Evolutionary conservation across 192 early-diverging fungal genomes (phyloP).

Genomic region (Oehlia diaphana): DNA sequence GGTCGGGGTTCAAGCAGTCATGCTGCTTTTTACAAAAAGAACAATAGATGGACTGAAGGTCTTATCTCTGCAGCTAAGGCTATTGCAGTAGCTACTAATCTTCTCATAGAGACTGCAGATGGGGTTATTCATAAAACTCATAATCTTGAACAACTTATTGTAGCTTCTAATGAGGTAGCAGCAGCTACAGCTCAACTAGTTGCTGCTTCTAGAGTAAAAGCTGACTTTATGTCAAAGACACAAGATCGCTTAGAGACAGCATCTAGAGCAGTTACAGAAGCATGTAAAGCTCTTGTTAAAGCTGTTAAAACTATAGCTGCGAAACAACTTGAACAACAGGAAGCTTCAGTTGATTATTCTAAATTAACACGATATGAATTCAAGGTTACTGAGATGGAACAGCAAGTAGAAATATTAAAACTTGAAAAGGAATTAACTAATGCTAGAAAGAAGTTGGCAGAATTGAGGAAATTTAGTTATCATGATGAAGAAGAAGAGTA

Average conservation of each 20-base stretch:
- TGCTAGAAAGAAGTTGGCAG: slow-evolving; percentile 84
- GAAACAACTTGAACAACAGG: slow-evolving; percentile 68
- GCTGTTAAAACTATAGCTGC: slow-evolving; percentile 85
- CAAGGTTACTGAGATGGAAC: slow-evolving; percentile 96
- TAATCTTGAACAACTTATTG: slow-evolving; percentile 91
- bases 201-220: slow-evolving; percentile 94
- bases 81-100: slow-evolving; percentile 89
- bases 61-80: slow-evolving; percentile 95
- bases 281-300: slow-evolving; percentile 85
- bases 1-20: slow-evolving; percentile 78
- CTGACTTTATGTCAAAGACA: slow-evolving; percentile 86
- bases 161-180: slow-evolving; percentile 95
- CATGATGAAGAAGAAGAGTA: slow-evolving; percentile 52
- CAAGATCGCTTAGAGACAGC: slow-evolving; percentile 94
- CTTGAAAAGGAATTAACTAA: slow-evolving; percentile 88
- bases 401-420: slow-evolving; percentile 95
- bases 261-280: slow-evolving; percentile 90
- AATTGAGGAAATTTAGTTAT: slow-evolving; percentile 89
- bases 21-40: slow-evolving; percentile 97
- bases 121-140: slow-evolving; percentile 90
- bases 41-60: slow-evolving; percentile 99
- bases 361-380: slow-evolving; percentile 88
- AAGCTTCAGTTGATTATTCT: slow-evolving; percentile 60
- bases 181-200: slow-evolving; percentile 97
- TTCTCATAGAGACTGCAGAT: slow-evolving; percentile 93